phyloP scores from a whole-genome alignment of 371 early-diverging fungal species.

The Gilbertella persicaria region DNA sequence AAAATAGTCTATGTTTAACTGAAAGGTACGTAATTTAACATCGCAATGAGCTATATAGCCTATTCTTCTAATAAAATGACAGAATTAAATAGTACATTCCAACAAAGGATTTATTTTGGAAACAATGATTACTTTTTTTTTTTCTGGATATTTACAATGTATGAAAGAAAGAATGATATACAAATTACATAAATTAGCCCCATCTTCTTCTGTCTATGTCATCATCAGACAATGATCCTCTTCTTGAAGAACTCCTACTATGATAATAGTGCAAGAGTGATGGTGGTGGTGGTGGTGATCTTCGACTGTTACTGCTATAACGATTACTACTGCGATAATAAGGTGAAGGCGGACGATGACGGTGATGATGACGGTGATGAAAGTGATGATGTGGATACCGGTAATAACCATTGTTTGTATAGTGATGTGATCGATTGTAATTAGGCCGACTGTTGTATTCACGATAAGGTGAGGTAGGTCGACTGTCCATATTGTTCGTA shows the following conservation, averaged over 20 bases:
- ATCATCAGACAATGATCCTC: slow-evolving; percentile 20
- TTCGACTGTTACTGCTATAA: neutral
- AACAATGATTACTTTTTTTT: no score
- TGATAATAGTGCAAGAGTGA: slow-evolving; percentile 5
- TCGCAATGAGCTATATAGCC: no score
- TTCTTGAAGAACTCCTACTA: slow-evolving; percentile 11
- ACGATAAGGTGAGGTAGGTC: no score
- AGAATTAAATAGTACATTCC: no score
- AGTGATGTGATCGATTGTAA: no score
- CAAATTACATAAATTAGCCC: slow-evolving; percentile 8
- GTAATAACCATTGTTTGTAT: neutral
- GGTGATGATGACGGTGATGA: neutral
- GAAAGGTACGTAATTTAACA: no score
- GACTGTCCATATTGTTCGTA: no score
- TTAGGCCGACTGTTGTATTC: no score
- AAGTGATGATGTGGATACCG: neutral
- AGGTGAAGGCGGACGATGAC: neutral
- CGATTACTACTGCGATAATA: slow-evolving; percentile 8
- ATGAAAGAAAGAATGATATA: neutral
- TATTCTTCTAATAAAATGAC: no score
- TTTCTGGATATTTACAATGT: neutral
- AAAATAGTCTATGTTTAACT: no score
- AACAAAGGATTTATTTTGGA: no score
- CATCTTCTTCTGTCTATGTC: slow-evolving; percentile 21
- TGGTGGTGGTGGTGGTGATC: slow-evolving; percentile 10